Base-by-base conservation (phyloP, 2,329 filamentous ascomycete species). In the Pleurostoma richardsiae region DNA sequence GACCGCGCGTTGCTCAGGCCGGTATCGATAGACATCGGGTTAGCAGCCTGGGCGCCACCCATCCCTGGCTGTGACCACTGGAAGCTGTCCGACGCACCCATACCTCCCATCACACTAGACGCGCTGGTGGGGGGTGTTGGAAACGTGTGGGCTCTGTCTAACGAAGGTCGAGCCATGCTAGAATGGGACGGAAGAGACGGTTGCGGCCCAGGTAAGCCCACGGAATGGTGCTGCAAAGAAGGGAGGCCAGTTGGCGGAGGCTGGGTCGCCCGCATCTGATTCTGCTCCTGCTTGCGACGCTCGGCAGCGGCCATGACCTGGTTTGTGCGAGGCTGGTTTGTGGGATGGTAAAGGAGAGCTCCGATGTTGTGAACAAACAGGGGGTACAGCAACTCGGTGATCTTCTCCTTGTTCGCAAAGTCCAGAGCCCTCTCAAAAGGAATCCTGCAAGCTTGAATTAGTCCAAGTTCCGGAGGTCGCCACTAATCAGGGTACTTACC, bases 331-430 rank as follows among this genome's bases (percentile, higher is more conserved):
- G 73, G 87, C 62, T 90, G 86, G 64, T 96, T 96, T 39, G 88
- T 86, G 1, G 94, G 92, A 64, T 97, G 92, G 67, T 96, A 97
- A 43, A 97, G 79, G 54, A 97, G 76, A 48, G 90, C 87, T 50
- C 90, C 90, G 63, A 97, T 97, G 69, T 97, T 95, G 69, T 97
- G 91, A 38, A 97, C 94, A 65, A 99, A 99, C 42, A 99, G 76
- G 44, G 94, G 94, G 66, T 97, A 99, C 46, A 97, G 73, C 42
- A 91, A 74, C 69, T 97, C 92, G 0, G 94, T 97, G 54, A 97
- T 99, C 72, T 97, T 97, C 69, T 99, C 94, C 77, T 96, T 97
- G 74, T 99, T 99, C 54, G 94, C 94, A 64, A 99, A 97, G 59
- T 97, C 94, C 45, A 99, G 73, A n/a, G 94, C 94, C 55, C 94